phyloP scores from a whole-genome alignment of 805 yeast genomes.

The Pichia ethanolica region DNA sequence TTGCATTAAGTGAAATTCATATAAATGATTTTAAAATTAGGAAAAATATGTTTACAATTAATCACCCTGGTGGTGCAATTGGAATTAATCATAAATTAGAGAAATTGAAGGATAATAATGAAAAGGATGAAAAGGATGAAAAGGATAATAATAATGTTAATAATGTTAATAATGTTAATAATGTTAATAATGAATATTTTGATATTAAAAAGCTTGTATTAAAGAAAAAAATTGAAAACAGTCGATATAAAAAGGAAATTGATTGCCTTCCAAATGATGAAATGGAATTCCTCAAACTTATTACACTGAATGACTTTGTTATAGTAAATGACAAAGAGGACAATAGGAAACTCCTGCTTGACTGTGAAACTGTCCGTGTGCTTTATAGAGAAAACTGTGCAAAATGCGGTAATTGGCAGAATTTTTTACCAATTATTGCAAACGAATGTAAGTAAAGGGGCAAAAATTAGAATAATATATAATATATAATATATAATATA shows the following conservation, averaged over 20 bases:
- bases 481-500: no score
- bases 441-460: no score
- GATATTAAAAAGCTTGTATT: constrained; percentile 12
- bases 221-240: constrained; percentile 16
- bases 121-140: background rate
- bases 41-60: constrained; percentile 50
- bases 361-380: background rate
- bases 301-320: constrained; percentile 32
- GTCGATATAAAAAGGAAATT: constrained; percentile 21
- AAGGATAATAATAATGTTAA: background rate
- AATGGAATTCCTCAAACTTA: constrained; percentile 27
- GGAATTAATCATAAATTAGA: constrained; percentile 38
- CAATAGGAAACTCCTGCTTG: background rate
- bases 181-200: background rate
- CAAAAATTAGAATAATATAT: no score
- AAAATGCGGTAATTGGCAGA: no score
- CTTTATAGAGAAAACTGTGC: background rate
- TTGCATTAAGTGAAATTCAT: constrained; percentile 64
- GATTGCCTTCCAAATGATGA: constrained; percentile 25
- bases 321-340: background rate
- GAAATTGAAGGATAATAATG: background rate
- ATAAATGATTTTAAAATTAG: constrained; percentile 50
- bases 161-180: background rate
- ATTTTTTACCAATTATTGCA: no score
- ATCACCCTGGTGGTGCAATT: constrained; percentile 91